Evolutionary conservation across 2,329 filamentous ascomycete genomes (phyloP), one percentile per base, ranked within the genome.

Genomic region (Hypoxylon sp.): DNA sequence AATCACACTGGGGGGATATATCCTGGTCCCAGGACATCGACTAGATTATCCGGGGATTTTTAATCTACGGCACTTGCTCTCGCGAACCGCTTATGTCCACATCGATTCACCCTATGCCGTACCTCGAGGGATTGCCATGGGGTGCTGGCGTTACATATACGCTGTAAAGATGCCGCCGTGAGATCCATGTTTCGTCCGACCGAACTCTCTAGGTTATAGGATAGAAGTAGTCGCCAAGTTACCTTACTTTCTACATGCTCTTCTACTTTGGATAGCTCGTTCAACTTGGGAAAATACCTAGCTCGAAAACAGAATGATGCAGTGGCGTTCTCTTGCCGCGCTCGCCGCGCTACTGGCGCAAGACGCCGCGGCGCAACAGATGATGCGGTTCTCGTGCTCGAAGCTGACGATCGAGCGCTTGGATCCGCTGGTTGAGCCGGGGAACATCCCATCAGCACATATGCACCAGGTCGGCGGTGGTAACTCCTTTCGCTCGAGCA

Each of bases 381-480:
- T 67, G 66, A 37, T 70, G 39, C 64, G 68, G 28, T 70, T 70
- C 49, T 68, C 85, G 72, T 84, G 81, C 70, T 85, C 82, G 46
- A 78, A 79, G 67, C 77, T 83, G 65, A 84, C 83, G 52, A 74
- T 85, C 53, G 68, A 71, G 53, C 65, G 70, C 7, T 46, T 67
- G 5, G 70, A 72, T 53, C 70, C 70, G 32, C 43, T 70, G 22
- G 70, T 70, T 11, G 56, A 62, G 8, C 70, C 70, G 19, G 84
- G 83, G 2, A 63, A 59, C 6, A 76, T 82, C 34, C 81, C 83
- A 13, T 79, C 82, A 6, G 72, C 73, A 19, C 84, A 87, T 72
- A 78, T 84, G 10, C 85, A 87, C 71, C 83, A 81, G 20, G 80
- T 87, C 56, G 79, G 81, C 64, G 84, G 86, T 60, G 76, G 75